Base-by-base conservation (phyloP, 2,329 filamentous ascomycete species). In the Escovopsis sp. region DNA sequence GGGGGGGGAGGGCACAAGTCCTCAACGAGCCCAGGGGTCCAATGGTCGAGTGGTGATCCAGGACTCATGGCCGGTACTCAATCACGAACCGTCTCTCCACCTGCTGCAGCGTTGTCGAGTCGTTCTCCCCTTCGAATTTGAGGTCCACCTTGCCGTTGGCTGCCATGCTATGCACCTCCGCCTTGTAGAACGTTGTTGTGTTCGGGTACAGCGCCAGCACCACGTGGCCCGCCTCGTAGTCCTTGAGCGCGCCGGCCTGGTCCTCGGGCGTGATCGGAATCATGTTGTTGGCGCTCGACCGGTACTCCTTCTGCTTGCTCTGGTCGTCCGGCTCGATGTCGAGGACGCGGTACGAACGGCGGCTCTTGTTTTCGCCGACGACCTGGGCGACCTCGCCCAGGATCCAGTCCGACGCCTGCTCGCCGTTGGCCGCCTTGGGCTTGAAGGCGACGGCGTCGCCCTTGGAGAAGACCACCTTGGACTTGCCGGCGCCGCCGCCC, bases 161-260 rank as follows among this genome's bases (percentile, higher is more conserved):
- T 43, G 80, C 67, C 67, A 75, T 79, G 33, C 79, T 79, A 62
- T 85, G 82, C 8, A 89, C 84, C 51, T 87, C 82, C 1, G 85
- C 85, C 56, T 83, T 80, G 59, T 91, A 91, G 53, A 91, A 89
- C 0, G 83, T 88, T 1, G 85, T 88, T 1, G 85, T 89, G 52
- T 86, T 80, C 0, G 85, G 85, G 54, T 91, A 91, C 45, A 86
- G 66, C 0, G 85, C 85, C 44, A 89, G 66, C 8, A 89, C 84
- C 38, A 77, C 74, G 56, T 81, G 84, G 37, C 82, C 81, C 34
- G 73, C 63, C 33, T 82, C 75, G 45, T 82, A 72, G 35, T 82
- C 69, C 4, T 70, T 63, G 12, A 81, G 65, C 3, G 61, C 75
- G 47, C 60, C 65, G 49, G 57, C 66, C 56, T 49, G 67, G 54